A percentile compares a stretch with the other conserved stretches of the same genome.
These are phyloP conservation scores for Oryza nivara DNA, from an alignment of 176 grass and related monocot genomes.

Conservation along the genomic window DNA sequence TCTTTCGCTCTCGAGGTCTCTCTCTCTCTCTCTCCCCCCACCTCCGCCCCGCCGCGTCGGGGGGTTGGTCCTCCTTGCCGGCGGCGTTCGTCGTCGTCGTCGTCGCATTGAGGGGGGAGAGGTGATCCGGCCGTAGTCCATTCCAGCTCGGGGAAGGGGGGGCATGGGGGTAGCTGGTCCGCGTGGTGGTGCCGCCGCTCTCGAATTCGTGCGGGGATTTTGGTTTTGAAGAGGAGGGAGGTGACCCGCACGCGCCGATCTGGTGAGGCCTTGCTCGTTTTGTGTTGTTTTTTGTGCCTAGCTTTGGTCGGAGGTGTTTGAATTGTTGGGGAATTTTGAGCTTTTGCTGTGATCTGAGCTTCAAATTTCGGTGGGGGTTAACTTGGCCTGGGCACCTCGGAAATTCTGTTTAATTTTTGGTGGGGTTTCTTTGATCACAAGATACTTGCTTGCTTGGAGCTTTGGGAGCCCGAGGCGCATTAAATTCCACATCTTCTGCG, in stretches of 20 bases:
- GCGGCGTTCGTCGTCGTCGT: neutral
- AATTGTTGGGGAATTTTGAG: conserved; percentile 24
- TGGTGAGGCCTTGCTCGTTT: conserved; percentile 41
- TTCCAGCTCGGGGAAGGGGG: neutral
- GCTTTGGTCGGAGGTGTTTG: neutral
- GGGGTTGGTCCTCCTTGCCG: conserved; percentile 6
- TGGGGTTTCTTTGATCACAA: conserved; percentile 42
- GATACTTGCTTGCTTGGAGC: conserved; percentile 37
- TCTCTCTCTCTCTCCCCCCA: neutral
- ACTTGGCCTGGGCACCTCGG: neutral
- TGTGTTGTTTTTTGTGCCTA: neutral
- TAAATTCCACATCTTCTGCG: conserved; percentile 37
- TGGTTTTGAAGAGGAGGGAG: conserved; percentile 36
- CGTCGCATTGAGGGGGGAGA: conserved; percentile 41
- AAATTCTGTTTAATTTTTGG: conserved; percentile 18
- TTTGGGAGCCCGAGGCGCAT: conserved; percentile 44
- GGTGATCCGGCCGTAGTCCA: conserved; percentile 40
- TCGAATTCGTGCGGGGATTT: neutral
- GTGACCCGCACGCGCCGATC: conserved; percentile 40
- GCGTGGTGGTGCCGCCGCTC: neutral
- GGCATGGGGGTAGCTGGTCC: conserved; percentile 37
- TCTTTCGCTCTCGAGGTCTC: neutral
- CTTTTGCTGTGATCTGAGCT: conserved; percentile 28
- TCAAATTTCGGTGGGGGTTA: conserved; percentile 4
- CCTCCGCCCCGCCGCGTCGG: neutral